A percentile compares a stretch with the other conserved stretches of the same genome.
phyloP scores from a whole-genome alignment of 1,284 basidiomycete genomes.

The Moesziomyces globuligerus region DNA sequence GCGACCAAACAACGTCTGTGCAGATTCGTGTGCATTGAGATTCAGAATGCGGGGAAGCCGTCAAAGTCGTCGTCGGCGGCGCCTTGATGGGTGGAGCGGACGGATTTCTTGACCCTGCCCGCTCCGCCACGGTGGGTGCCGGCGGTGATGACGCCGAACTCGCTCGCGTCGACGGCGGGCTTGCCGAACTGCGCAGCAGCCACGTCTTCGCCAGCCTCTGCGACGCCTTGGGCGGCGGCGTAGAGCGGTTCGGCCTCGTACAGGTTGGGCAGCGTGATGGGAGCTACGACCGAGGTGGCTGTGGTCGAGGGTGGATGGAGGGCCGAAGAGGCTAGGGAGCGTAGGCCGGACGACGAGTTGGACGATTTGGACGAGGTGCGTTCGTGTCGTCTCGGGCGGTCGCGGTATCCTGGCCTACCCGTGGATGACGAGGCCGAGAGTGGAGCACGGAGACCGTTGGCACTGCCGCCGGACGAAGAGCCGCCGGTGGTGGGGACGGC shows the following conservation, averaged over 20 bases:
- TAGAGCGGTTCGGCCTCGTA: conserved; percentile 32
- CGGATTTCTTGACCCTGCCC: conserved; percentile 26
- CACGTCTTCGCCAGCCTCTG: background rate
- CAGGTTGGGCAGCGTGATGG: conserved; percentile 24
- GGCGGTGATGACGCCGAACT: conserved; percentile 40
- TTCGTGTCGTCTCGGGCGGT: conserved; percentile 53
- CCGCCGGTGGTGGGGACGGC: conserved; percentile 9
- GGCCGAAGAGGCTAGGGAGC: conserved; percentile 13
- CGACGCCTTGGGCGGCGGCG: background rate
- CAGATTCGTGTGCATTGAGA: background rate
- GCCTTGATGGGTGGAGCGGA: conserved; percentile 7
- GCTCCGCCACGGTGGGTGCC: conserved; percentile 33
- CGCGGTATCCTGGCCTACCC: conserved; percentile 37
- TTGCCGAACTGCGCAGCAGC: conserved; percentile 14
- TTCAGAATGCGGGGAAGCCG: conserved; percentile 38
- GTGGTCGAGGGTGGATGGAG: conserved; percentile 12
- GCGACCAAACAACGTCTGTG: background rate
- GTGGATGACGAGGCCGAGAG: conserved; percentile 12
- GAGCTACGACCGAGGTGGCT: conserved; percentile 14
- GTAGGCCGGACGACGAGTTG: conserved; percentile 37
- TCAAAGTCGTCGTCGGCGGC: conserved; percentile 22
- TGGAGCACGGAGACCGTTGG: conserved; percentile 6
- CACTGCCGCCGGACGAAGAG: conserved; percentile 34
- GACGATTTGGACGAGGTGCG: conserved; percentile 31
- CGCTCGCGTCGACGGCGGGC: conserved; percentile 23